Base-by-base conservation (phyloP, 306 rosid species). In the Luffa aegyptiaca region DNA sequence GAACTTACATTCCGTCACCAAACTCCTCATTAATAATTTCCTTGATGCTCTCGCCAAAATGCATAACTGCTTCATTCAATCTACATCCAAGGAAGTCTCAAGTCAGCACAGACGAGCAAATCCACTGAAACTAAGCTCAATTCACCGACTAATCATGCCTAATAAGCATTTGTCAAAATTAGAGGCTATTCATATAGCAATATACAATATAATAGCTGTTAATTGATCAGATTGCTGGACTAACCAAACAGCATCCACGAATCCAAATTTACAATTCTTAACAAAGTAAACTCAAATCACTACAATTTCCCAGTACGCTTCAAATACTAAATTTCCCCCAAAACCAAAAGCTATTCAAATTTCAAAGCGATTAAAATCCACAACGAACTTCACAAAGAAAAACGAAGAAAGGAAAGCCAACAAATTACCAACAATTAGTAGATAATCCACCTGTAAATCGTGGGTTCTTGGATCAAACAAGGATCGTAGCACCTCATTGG, bases 31-130 rank as follows among this genome's bases (percentile, higher is more conserved):
- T 91, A 88, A 94, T 86, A 35, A 94, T 91, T 56, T 92, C 97
- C 85, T 94, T 94, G 88, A 94, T 94, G 90, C 97, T 94, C 92
- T 92, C 97, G 57, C 98, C 97, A 80, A 94, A 94, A 88, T 94
- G 97, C 97, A 92, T 91, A 35, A 92, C 85, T 44, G 95, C 98
- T 89, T 94, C 98, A 70, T 91, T 92, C 92, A 94, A 91, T 88
- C 98, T 94, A 80, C 51, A 72, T 71, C 78, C 76, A 55, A 13
- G 57, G 66, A 81, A 77, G 80, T 39, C 74, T 8, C 49, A 41
- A 66, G 13, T 80, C 82, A 84, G 62, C 48, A 74, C 18, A 81
- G 71, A n/a, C 44, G 64, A 55, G 65, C 39, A 78, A 62, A 80
- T 59, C 41, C 17, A 72, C 42, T 13, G 53, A 42, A 36, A 56